Percentiles rank a stretch among this genome's conserved stretches.
Evolutionary conservation across 1,139 yeast genomes (phyloP).

Genomic region (Wickerhamiella pararugosa): DNA sequence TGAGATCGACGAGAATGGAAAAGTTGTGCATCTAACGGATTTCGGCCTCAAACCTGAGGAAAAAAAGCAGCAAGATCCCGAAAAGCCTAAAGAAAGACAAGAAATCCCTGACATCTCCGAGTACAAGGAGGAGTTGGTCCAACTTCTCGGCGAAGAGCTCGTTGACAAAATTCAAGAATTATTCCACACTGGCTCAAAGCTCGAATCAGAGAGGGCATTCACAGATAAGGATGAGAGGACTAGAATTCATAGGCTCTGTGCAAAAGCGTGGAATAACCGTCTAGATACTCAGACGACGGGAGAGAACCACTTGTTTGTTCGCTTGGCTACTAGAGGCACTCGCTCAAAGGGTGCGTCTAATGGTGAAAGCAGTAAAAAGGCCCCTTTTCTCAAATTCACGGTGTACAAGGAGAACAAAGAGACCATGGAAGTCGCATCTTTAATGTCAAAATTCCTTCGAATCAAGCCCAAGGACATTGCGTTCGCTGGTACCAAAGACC

Average conservation of each 20-base stretch:
- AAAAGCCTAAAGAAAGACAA: constrained; percentile 6
- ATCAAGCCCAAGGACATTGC: constrained; percentile 54
- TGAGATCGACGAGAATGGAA: constrained; percentile 56
- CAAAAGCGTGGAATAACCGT: constrained; percentile 58
- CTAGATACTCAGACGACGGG: constrained; percentile 69
- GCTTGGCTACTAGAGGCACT: constrained; percentile 14
- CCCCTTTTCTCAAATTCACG: constrained; percentile 59
- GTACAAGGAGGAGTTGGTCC: constrained; percentile 29
- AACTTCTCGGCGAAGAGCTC: constrained; percentile 44
- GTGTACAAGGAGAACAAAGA: constrained; percentile 90
- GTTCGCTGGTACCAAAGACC: constrained; percentile 92
- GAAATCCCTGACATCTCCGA: constrained; percentile 15
- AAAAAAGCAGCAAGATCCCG: constrained; percentile 28
- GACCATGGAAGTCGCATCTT: constrained; percentile 85
- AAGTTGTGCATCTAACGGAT: constrained; percentile 61
- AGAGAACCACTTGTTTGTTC: constrained; percentile 31
- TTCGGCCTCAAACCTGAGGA: constrained; percentile 51
- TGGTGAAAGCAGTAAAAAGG: constrained; percentile 41
- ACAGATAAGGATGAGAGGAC: constrained; percentile 62
- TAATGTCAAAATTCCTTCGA: constrained; percentile 57
- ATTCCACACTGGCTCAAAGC: constrained; percentile 40
- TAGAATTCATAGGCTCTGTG: constrained; percentile 55
- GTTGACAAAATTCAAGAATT: constrained; percentile 39
- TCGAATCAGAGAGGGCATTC: constrained; percentile 44
- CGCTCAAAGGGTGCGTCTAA: constrained; percentile 29